These are phyloP conservation scores for Leccinum fallax DNA, from an alignment of 1,284 basidiomycete genomes.

Conservation along the genomic window DNA sequence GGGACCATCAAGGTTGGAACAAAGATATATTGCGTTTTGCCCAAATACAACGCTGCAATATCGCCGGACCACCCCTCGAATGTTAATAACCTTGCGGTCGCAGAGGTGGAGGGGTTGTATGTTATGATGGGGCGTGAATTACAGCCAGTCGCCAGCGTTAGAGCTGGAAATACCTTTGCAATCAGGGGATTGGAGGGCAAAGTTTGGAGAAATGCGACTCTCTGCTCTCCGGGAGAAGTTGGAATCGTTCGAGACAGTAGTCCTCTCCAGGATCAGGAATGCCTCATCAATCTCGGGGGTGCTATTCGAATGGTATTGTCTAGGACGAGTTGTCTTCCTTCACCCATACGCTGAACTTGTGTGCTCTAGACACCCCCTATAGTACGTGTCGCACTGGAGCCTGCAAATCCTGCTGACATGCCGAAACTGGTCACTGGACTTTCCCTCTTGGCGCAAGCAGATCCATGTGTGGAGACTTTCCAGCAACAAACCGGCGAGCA, in stretches of 20 bases:
- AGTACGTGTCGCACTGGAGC: constrained; percentile 94
- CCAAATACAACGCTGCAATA: constrained; percentile 83
- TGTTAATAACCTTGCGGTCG: constrained; percentile 63
- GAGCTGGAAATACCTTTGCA: constrained; percentile 97
- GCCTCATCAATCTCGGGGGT: constrained; percentile 83
- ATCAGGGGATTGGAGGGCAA: constrained; percentile 89
- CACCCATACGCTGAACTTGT: constrained; percentile 5
- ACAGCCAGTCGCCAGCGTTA: constrained; percentile 79
- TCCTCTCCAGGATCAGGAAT: constrained; percentile 46
- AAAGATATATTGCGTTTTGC: constrained; percentile 76
- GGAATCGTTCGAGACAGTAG: constrained; percentile 45
- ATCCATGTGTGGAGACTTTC: constrained; percentile 97
- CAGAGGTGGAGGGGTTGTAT: constrained; percentile 81
- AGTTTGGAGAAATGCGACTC: constrained; percentile 89
- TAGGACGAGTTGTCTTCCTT: neutral
- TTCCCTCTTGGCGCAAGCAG: constrained; percentile 90
- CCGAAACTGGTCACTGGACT: constrained; percentile 88
- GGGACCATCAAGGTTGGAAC: constrained; percentile 77
- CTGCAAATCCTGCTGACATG: constrained; percentile 88
- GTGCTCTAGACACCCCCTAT: constrained; percentile 77
- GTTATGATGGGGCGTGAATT: constrained; percentile 99
- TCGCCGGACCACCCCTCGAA: constrained; percentile 73
- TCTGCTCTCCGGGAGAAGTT: constrained; percentile 67
- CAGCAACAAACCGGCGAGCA: constrained; percentile 98
- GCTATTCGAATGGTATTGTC: constrained; percentile 64